phyloP scores from a whole-genome alignment of 202 grass and related monocot genomes.

The Brachypodium distachyon region DNA sequence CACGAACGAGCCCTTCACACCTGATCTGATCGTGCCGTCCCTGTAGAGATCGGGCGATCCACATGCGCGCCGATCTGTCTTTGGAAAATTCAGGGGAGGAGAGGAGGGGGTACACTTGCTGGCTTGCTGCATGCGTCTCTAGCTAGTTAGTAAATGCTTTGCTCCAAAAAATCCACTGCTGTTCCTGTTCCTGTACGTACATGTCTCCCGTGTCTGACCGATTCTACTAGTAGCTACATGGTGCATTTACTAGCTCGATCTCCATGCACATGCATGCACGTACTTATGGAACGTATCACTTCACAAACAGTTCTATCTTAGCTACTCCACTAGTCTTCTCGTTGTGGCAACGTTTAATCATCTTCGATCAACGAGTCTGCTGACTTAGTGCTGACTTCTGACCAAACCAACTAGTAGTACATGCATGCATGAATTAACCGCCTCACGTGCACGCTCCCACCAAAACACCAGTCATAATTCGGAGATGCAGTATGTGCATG shows the following conservation, averaged over 20 bases:
- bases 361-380: too few species aligned
- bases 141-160: background rate
- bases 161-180: background rate
- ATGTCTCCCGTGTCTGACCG: background rate
- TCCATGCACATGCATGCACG: too few species aligned
- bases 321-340: background rate
- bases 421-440: too few species aligned
- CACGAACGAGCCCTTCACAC: too few species aligned
- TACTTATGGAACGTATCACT: too few species aligned
- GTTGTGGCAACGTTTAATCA: background rate
- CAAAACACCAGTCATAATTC: too few species aligned
- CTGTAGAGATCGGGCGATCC: slow-evolving; percentile 4
- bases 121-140: too few species aligned
- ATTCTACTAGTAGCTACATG: background rate
- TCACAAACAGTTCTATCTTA: too few species aligned
- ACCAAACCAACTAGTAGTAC: background rate
- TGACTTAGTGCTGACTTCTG: too few species aligned
- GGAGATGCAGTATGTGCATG: too few species aligned
- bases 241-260: slow-evolving; percentile 9
- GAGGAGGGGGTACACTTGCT: background rate
- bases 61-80: slow-evolving; percentile 3
- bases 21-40: background rate
- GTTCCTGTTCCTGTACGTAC: background rate
- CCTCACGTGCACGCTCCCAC: too few species aligned
- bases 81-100: background rate